Percentiles rank a stretch among this genome's conserved stretches.
These are phyloP conservation scores for Thelephora terrestris DNA, from an alignment of 1,284 basidiomycete genomes.

Conservation along the genomic window DNA sequence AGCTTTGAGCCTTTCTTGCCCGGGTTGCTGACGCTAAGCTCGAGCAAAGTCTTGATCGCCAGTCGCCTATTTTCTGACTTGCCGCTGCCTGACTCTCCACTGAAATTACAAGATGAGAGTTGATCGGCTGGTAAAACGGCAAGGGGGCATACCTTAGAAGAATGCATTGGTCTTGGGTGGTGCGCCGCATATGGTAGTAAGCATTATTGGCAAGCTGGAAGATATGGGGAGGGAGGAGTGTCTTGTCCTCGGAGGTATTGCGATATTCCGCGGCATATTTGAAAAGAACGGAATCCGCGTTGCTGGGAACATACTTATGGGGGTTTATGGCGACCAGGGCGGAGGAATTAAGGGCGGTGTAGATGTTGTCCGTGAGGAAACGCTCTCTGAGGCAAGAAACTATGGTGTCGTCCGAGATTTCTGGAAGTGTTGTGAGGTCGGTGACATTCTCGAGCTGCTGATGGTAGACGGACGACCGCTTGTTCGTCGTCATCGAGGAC, in stretches of 20 bases:
- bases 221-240: constrained; percentile 55
- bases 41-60: constrained; percentile 84
- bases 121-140: background rate
- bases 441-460: constrained; percentile 58
- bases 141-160: constrained; percentile 54
- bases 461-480: constrained; percentile 29
- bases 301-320: constrained; percentile 75
- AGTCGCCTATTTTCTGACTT: constrained; percentile 88
- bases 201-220: constrained; percentile 86
- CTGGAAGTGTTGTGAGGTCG: constrained; percentile 52
- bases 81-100: constrained; percentile 88
- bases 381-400: constrained; percentile 78
- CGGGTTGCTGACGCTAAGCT: constrained; percentile 78
- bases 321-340: constrained; percentile 80
- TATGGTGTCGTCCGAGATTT: constrained; percentile 67
- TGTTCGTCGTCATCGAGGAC: constrained; percentile 20
- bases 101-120: constrained; percentile 22
- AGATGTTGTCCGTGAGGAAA: constrained; percentile 77
- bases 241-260: constrained; percentile 35
- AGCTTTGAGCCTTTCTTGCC: constrained; percentile 94
- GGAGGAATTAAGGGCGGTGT: constrained; percentile 66
- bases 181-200: constrained; percentile 95
- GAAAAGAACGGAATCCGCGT: constrained; percentile 72
- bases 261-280: constrained; percentile 73
- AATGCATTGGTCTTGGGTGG: constrained; percentile 87